phyloP scores from a whole-genome alignment of 2,329 filamentous ascomycete genomes.

The Diaporthe vexans region DNA sequence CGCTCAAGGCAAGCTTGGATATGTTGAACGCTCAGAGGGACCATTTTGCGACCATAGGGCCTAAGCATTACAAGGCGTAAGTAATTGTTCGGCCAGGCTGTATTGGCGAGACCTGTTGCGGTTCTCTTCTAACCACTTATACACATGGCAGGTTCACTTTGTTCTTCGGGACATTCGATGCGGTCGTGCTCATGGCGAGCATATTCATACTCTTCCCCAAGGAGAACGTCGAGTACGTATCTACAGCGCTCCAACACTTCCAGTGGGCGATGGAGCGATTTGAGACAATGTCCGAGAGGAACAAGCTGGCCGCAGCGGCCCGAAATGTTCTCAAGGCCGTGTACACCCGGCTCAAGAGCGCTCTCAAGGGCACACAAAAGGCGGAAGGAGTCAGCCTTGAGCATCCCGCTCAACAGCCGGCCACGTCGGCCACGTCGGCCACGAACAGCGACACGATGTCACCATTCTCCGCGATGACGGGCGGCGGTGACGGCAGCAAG shows the following conservation, averaged over 20 bases:
- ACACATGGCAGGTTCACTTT: constrained; percentile 59
- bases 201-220: constrained; percentile 73
- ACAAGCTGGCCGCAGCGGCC: constrained; percentile 67
- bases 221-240: constrained; percentile 64
- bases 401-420: background rate
- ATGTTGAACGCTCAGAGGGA: constrained; percentile 68
- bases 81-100: constrained; percentile 26
- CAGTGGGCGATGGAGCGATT: constrained; percentile 72
- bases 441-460: background rate
- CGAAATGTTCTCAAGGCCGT: constrained; percentile 69
- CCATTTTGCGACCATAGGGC: constrained; percentile 63
- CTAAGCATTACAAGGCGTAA: constrained; percentile 65
- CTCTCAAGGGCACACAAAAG: constrained; percentile 51
- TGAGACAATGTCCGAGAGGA: constrained; percentile 66
- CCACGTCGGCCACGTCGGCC: background rate
- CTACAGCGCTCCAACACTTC: constrained; percentile 67
- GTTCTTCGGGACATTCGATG: constrained; percentile 75
- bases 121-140: background rate
- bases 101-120: background rate
- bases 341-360: constrained; percentile 65
- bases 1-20: constrained; percentile 67
- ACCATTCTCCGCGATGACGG: constrained; percentile 38
- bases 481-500: constrained; percentile 35
- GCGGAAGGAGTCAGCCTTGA: background rate
- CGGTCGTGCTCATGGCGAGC: constrained; percentile 71